phyloP scores from a whole-genome alignment of 371 early-diverging fungal genomes.

The Mucor indicus region DNA sequence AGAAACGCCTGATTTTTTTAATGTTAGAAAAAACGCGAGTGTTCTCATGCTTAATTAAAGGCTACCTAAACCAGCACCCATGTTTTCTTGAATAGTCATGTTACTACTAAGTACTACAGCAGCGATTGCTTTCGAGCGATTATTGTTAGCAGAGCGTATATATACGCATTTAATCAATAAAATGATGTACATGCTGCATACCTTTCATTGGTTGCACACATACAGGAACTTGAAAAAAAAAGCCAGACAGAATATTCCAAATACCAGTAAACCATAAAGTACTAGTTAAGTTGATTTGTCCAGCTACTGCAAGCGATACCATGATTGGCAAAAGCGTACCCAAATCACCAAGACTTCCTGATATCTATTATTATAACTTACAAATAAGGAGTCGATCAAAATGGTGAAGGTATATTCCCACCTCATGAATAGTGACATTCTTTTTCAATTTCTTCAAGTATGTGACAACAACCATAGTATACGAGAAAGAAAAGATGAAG shows the following conservation, averaged over 20 bases:
- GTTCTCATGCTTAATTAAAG: neutral
- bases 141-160: neutral
- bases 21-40: neutral
- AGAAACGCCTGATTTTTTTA: constrained; percentile 52
- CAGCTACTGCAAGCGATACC: constrained; percentile 71
- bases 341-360: constrained; percentile 79
- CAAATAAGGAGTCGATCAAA: too few species aligned
- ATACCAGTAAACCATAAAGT: constrained; percentile 87
- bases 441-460: too few species aligned
- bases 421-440: too few species aligned
- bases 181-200: too few species aligned
- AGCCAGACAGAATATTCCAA: constrained; percentile 82
- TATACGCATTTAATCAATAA: too few species aligned
- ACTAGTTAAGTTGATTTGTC: constrained; percentile 76
- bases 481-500: too few species aligned
- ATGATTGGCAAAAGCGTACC: constrained; percentile 88
- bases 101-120: constrained; percentile 75
- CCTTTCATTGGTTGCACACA: constrained; percentile 87
- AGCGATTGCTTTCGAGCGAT: constrained; percentile 64
- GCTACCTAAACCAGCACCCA: constrained; percentile 68
- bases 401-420: too few species aligned
- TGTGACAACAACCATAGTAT: too few species aligned
- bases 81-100: constrained; percentile 69
- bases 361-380: too few species aligned
- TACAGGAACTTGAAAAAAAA: constrained; percentile 79